Percentiles rank a stretch among this genome's conserved stretches.
These are phyloP conservation scores for Cladorrhinum sp. DNA, from an alignment of 2,329 filamentous ascomycete species.

Conservation along the genomic window DNA sequence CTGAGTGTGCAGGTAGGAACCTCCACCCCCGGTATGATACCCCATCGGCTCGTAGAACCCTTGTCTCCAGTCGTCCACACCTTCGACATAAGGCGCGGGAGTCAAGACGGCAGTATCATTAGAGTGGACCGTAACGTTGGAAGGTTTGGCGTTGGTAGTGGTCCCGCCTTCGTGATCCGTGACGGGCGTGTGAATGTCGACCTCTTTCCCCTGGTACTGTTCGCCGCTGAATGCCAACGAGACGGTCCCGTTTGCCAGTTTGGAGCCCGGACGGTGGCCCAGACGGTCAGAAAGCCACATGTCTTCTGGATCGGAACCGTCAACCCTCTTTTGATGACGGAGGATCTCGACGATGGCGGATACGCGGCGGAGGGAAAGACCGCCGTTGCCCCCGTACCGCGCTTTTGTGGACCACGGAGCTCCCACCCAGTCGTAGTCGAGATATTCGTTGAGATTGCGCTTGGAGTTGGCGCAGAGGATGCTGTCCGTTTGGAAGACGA, in stretches of 20 bases:
- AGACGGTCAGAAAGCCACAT: conserved; percentile 55
- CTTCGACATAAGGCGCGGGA: conserved; percentile 32
- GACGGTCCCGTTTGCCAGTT: conserved; percentile 51
- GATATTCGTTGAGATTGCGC: conserved; percentile 46
- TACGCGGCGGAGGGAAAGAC: conserved; percentile 51
- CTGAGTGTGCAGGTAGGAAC: conserved; percentile 41
- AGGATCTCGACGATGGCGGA: conserved; percentile 53
- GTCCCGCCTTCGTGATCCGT: conserved; percentile 1
- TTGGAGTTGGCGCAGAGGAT: conserved; percentile 54
- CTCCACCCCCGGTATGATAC: conserved; percentile 53
- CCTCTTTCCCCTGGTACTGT: conserved; percentile 38
- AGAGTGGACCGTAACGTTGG: conserved; percentile 3
- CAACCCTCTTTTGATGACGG: conserved; percentile 43
- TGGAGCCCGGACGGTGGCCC: conserved; percentile 45
- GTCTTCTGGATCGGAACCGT: conserved; percentile 50
- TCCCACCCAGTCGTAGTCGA: conserved; percentile 54
- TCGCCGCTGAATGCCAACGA: conserved; percentile 51
- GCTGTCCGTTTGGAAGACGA: conserved; percentile 55
- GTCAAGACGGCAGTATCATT: conserved; percentile 21
- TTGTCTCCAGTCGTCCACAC: conserved; percentile 49
- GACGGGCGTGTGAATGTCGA: conserved; percentile 6
- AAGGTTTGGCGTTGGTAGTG: background rate
- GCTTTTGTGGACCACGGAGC: conserved; percentile 46
- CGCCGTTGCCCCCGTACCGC: conserved; percentile 50
- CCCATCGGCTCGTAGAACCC: conserved; percentile 58